Percentiles rank a stretch among this genome's conserved stretches.
Conservation (phyloP, 176 grass and related monocot genomes). For the Typha latifolia region DNA sequence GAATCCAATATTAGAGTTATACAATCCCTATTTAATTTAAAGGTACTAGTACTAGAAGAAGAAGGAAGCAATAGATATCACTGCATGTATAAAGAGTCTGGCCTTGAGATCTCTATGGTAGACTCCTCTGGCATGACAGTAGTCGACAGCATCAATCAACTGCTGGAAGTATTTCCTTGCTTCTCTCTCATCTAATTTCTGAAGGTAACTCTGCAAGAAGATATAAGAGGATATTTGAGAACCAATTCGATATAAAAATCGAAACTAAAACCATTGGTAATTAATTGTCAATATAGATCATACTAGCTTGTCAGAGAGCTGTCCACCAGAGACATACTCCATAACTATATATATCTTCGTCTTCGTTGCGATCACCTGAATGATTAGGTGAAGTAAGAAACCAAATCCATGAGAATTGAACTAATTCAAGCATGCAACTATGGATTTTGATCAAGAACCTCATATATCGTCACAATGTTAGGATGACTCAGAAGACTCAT, state of each 20-base stretch:
- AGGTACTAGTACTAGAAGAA: background rate
- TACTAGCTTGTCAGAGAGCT: conserved; percentile 72
- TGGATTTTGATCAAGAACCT: conserved; percentile 22
- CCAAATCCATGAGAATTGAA: too few species aligned
- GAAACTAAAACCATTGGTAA: background rate
- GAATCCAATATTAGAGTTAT: background rate
- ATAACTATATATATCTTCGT: conserved; percentile 74
- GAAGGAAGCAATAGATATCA: background rate
- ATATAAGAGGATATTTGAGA: background rate
- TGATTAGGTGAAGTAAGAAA: too few species aligned
- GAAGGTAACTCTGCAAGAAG: conserved; percentile 33
- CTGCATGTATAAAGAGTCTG: background rate
- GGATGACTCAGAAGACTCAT: conserved; percentile 77
- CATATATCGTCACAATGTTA: conserved; percentile 58
- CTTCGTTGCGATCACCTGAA: conserved; percentile 57
- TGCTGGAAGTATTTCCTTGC: conserved; percentile 80
- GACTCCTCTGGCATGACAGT: conserved; percentile 54
- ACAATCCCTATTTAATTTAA: background rate
- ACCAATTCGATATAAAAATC: conserved; percentile 3
- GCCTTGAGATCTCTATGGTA: conserved; percentile 78
- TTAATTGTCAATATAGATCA: conserved; percentile 13
- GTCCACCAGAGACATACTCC: conserved; percentile 65
- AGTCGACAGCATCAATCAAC: conserved; percentile 68
- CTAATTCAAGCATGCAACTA: too few species aligned
- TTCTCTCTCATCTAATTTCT: conserved; percentile 43